Evolutionary conservation across 2,329 filamentous ascomycete species (phyloP).

Genomic region (Diplodia sapinea): DNA sequence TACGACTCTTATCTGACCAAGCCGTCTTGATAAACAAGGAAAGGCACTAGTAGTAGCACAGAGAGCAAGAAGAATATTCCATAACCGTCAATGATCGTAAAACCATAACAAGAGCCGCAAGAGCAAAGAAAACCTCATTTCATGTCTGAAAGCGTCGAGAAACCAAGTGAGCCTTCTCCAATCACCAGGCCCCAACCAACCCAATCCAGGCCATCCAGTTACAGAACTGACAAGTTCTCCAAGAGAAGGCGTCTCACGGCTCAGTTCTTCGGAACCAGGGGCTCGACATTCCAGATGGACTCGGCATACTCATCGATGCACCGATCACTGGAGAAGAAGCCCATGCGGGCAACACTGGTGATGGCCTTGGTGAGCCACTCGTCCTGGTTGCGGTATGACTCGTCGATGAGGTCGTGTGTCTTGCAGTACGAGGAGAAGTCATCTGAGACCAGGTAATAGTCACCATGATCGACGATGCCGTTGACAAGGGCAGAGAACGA

Average conservation of each 20-base stretch:
- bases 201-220: neutral
- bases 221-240: neutral
- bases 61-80: conserved; percentile 1
- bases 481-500: conserved; percentile 84
- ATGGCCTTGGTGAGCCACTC: conserved; percentile 93
- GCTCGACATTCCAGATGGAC: conserved; percentile 95
- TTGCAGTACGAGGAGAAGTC: conserved; percentile 95
- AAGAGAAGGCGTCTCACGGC: neutral
- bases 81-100: conserved; percentile 20
- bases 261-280: conserved; percentile 58
- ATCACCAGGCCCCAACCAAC: neutral
- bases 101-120: neutral
- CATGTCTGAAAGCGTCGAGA: neutral
- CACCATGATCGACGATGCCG: conserved; percentile 88
- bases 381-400: conserved; percentile 89
- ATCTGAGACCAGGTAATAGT: conserved; percentile 97
- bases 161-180: neutral
- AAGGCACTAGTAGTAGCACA: neutral
- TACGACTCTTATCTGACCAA: conserved; percentile 11
- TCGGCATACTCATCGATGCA: conserved; percentile 98
- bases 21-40: neutral
- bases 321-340: conserved; percentile 93
- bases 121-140: neutral
- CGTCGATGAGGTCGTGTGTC: conserved; percentile 88
- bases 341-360: conserved; percentile 87